These are phyloP conservation scores for Phytophthora crassamura DNA, from an alignment of 352 stramenopile species.

Conservation along the genomic window DNA sequence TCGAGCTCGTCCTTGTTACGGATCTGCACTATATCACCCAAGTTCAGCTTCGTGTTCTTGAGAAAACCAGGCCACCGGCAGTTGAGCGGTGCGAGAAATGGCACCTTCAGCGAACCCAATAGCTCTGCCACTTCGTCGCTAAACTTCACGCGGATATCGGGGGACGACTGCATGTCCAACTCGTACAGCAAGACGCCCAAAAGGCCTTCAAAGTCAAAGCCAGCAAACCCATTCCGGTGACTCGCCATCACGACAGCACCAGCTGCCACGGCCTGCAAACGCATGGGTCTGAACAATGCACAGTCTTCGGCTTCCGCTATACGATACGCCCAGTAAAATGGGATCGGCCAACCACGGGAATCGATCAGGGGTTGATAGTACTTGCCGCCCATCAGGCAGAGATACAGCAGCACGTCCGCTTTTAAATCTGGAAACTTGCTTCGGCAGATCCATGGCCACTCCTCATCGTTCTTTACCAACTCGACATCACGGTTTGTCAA, in stretches of 20 bases:
- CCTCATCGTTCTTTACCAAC: not conserved
- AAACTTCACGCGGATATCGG: not conserved
- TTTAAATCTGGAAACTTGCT: not conserved
- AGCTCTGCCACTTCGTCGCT: not conserved
- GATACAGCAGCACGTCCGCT: not conserved
- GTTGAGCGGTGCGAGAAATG: constrained; percentile 6
- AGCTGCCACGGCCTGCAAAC: not conserved
- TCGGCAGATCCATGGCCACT: not conserved
- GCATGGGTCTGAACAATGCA: not conserved
- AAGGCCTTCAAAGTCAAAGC: not conserved
- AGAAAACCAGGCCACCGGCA: not conserved
- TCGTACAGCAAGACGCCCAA: not conserved
- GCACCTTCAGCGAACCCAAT: not conserved
- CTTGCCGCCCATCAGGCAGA: constrained; percentile 4
- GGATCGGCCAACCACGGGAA: too few species aligned
- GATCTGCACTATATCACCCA: not conserved
- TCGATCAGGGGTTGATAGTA: not conserved
- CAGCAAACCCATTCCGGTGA: constrained; percentile 5
- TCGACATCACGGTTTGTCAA: not conserved
- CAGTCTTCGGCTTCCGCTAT: too few species aligned
- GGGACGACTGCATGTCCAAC: not conserved
- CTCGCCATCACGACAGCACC: constrained; percentile 1
- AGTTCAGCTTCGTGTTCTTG: not conserved
- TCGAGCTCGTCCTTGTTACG: not conserved
- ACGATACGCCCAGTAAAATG: too few species aligned